Conservation (phyloP, 2,329 filamentous ascomycete species). For the Endoconidiophora polonica region DNA sequence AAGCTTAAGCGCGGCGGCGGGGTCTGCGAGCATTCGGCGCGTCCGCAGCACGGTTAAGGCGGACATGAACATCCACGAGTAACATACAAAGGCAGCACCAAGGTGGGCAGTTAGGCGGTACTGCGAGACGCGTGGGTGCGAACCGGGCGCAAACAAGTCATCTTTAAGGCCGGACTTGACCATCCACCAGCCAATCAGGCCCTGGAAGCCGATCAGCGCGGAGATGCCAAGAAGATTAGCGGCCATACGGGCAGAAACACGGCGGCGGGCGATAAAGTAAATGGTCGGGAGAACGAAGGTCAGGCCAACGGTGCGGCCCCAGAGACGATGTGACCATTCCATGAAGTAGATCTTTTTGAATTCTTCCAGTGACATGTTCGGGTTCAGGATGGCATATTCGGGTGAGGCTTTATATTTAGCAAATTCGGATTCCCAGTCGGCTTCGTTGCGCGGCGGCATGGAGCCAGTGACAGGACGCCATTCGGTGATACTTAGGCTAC, state of each 20-base stretch:
- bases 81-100: constrained; percentile 79
- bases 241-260: constrained; percentile 65
- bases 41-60: constrained; percentile 72
- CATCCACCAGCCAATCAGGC: constrained; percentile 98
- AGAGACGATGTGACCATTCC: constrained; percentile 94
- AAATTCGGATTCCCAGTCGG: constrained; percentile 87
- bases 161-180: constrained; percentile 92
- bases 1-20: constrained; percentile 41
- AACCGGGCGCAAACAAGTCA: constrained; percentile 81
- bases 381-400: constrained; percentile 83
- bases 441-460: constrained; percentile 59
- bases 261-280: constrained; percentile 71
- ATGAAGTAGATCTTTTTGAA: constrained; percentile 99
- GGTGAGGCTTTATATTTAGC: constrained; percentile 81
- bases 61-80: constrained; percentile 84
- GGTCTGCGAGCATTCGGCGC: constrained; percentile 51
- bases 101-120: constrained; percentile 85
- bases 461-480: constrained; percentile 94
- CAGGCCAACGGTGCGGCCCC: constrained; percentile 82
- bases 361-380: constrained; percentile 78
- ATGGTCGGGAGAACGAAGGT: constrained; percentile 75
- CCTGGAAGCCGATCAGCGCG: constrained; percentile 82
- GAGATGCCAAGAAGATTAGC: constrained; percentile 67
- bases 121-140: constrained; percentile 82
- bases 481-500: constrained; percentile 90